A percentile compares a stretch with the other conserved stretches of the same genome.
These are phyloP conservation scores for Phytophthora boehmeriae DNA, from an alignment of 352 stramenopile genomes.

Conservation along the genomic window DNA sequence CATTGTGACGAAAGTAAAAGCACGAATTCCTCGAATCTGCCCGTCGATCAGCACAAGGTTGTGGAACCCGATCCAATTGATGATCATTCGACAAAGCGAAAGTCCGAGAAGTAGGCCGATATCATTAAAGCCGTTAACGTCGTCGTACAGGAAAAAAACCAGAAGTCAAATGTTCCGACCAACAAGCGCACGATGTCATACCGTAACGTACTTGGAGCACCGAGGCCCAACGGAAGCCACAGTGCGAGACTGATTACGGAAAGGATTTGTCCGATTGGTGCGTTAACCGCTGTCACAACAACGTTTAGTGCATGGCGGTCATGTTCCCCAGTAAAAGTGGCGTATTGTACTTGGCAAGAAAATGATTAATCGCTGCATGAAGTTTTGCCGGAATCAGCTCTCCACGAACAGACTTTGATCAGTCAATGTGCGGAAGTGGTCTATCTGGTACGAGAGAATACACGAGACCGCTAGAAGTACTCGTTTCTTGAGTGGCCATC, in stretches of 20 bases:
- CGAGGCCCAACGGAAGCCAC: slow-evolving; percentile 29
- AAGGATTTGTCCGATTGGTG: slow-evolving; percentile 14
- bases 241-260: slow-evolving; percentile 25
- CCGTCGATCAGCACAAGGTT: slow-evolving; percentile 39
- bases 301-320: slow-evolving; percentile 21
- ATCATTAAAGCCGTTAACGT: slow-evolving; percentile 31
- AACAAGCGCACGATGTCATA: slow-evolving; percentile 42
- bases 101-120: slow-evolving; percentile 32
- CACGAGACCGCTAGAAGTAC: background rate
- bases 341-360: slow-evolving; percentile 35
- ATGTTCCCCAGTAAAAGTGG: slow-evolving; percentile 29
- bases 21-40: slow-evolving; percentile 32
- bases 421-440: slow-evolving; percentile 30
- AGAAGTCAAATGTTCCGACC: slow-evolving; percentile 47
- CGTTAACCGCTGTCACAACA: slow-evolving; percentile 25
- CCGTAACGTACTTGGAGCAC: slow-evolving; percentile 24
- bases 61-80: slow-evolving; percentile 40
- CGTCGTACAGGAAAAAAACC: slow-evolving; percentile 44
- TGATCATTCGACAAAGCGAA: slow-evolving; percentile 31
- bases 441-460: slow-evolving; percentile 33
- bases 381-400: slow-evolving; percentile 27
- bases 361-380: slow-evolving; percentile 18
- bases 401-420: slow-evolving; percentile 39
- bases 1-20: slow-evolving; percentile 9
- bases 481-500: background rate